Evolutionary conservation across 306 rosid genomes (phyloP).

Genomic region (Nissolia schottii): DNA sequence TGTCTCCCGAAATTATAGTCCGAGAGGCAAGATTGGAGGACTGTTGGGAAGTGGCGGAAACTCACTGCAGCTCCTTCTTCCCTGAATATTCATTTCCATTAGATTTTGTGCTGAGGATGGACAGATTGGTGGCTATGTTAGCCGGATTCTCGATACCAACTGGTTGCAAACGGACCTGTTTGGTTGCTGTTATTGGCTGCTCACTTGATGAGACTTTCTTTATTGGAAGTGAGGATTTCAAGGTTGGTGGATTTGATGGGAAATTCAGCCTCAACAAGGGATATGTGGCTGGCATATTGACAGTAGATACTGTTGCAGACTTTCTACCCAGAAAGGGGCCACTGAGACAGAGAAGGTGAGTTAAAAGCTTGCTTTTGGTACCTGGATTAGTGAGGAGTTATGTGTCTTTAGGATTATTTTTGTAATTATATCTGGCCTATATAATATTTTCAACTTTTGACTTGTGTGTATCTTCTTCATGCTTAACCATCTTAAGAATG

Average conservation of each 20-base stretch:
- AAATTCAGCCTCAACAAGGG: slow-evolving; percentile 81
- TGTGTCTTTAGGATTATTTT: background rate
- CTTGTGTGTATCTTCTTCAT: background rate
- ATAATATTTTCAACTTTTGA: slow-evolving; percentile 3
- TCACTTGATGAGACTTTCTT: slow-evolving; percentile 53
- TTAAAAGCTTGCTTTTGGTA: slow-evolving; percentile 8
- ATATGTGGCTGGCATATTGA: slow-evolving; percentile 87
- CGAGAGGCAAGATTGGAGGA: slow-evolving; percentile 95
- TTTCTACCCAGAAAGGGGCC: slow-evolving; percentile 90
- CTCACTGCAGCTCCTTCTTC: slow-evolving; percentile 98
- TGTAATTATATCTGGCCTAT: background rate
- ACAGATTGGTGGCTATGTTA: slow-evolving; percentile 82
- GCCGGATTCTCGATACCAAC: slow-evolving; percentile 75
- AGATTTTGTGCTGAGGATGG: slow-evolving; percentile 78
- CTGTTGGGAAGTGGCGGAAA: slow-evolving; percentile 99
- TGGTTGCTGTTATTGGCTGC: slow-evolving; percentile 82
- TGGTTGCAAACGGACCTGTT: slow-evolving; percentile 78
- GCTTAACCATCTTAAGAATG: background rate
- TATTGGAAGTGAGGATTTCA: slow-evolving; percentile 63
- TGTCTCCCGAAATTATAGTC: slow-evolving; percentile 74
- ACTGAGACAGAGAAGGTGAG: slow-evolving; percentile 75
- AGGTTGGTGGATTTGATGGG: slow-evolving; percentile 66
- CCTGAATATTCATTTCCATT: slow-evolving; percentile 84
- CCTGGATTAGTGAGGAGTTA: background rate
- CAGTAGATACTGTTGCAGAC: slow-evolving; percentile 91